Evolutionary conservation across 768 basidiomycete genomes (phyloP), one percentile per base, ranked within the genome.

Genomic region (Polyporus arcularius): DNA sequence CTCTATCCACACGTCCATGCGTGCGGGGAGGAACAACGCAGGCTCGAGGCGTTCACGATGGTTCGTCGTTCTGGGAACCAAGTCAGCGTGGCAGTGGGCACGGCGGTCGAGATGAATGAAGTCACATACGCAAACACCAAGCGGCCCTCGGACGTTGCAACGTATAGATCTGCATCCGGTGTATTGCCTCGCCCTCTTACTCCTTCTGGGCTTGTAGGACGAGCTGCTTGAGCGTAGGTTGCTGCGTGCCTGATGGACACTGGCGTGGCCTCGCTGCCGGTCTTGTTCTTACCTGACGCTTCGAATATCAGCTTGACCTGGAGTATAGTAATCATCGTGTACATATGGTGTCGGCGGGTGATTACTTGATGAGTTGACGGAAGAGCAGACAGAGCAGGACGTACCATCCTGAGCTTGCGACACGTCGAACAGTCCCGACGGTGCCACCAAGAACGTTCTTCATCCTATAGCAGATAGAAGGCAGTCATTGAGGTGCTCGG

Each of bases 1-100:
- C 72, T 94, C 90, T 47, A 96, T 82, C 87, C 91, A 92, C 8
- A 96, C 90, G 68, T 96, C 94, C 89, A 92, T 91, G 31, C 90
- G 88, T 16, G 94, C 94, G 5, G 94, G 92, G 55, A 94, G 88
- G n/a, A 88, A 90, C 11, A 96, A 84, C 0, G 94, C 94, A 4
- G 93, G 91, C 67, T 96, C 94, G 1, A 96, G 82, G 38, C 89
- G 85, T 67, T 95, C 92, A n/a, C 94, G 79, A 69, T 96, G 94
- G 73, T 96, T 96, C 11, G 92, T 94, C 16, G 92, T 94, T 0
- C 91, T 92, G 65, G 16, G 14, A 21, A 48, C 12, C 21, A 59
- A 32, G 66, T 46, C 10, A 57, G 55, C 40, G 54, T 26, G 58
- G 15, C 16, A 60, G 16, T 48, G n/a, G n/a, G n/a, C n/a, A n/a